Evolutionary conservation across 108 stramenopile species (phyloP).

Genomic region (Skeletonema potamos): DNA sequence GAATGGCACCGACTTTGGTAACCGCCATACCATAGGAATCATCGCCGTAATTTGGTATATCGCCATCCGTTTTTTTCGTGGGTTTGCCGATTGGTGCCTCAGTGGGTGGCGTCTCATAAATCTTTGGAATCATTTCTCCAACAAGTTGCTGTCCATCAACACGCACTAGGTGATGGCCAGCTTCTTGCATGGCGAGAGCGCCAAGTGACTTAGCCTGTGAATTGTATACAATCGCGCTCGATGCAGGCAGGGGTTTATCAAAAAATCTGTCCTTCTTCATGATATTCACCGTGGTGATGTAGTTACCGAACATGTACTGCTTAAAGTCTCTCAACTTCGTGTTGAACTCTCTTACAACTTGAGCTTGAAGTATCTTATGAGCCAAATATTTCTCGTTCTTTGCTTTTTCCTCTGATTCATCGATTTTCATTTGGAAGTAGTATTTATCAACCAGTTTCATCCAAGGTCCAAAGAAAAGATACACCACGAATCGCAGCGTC

Average conservation of each 20-base stretch:
- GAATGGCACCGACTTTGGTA: constrained; percentile 58
- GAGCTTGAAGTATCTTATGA: constrained; percentile 36
- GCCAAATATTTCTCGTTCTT: constrained; percentile 29
- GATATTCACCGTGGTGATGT: constrained; percentile 60
- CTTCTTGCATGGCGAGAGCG: constrained; percentile 78
- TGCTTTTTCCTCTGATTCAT: constrained; percentile 42
- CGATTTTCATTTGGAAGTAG: constrained; percentile 47
- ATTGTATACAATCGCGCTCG: constrained; percentile 59
- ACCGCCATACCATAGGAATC: constrained; percentile 56
- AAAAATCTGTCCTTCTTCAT: constrained; percentile 64
- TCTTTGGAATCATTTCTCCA: constrained; percentile 75
- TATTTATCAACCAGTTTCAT: constrained; percentile 76
- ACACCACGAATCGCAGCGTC: constrained; percentile 61
- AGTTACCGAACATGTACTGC: constrained; percentile 74
- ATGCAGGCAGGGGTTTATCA: constrained; percentile 70
- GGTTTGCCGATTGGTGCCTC: constrained; percentile 73
- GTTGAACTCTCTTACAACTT: constrained; percentile 53
- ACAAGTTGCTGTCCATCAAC: constrained; percentile 69
- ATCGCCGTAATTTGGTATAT: constrained; percentile 24
- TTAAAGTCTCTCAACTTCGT: constrained; percentile 75
- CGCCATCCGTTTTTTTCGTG: constrained; percentile 56
- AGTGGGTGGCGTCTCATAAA: constrained; percentile 30
- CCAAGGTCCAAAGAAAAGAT: constrained; percentile 79
- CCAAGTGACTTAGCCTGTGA: constrained; percentile 45
- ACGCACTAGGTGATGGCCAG: constrained; percentile 59